Evolutionary conservation across 2,329 filamentous ascomycete genomes (phyloP).

Genomic region (Beauveria australis): DNA sequence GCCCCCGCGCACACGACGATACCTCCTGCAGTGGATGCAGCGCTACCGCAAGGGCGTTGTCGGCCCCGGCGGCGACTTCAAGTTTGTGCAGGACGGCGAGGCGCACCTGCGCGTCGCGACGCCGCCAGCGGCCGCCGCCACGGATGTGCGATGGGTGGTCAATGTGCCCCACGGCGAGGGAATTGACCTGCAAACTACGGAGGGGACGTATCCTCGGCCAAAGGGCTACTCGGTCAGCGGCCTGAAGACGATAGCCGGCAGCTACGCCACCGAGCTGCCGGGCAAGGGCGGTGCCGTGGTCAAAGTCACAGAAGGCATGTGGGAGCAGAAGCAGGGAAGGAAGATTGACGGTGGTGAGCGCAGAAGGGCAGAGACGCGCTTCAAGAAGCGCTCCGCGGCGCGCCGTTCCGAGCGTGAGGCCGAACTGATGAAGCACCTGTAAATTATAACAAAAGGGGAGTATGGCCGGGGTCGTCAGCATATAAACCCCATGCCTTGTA

Average conservation of each 20-base stretch:
- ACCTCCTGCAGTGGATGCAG: conserved; percentile 81
- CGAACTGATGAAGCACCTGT: conserved; percentile 26
- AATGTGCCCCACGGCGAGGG: conserved; percentile 42
- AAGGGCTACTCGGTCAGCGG: conserved; percentile 56
- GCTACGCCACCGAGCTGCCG: conserved; percentile 62
- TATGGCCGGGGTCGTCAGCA: neutral
- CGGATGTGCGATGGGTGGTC: conserved; percentile 44
- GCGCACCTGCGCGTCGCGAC: conserved; percentile 44
- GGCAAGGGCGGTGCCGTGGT: conserved; percentile 57
- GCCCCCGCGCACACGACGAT: conserved; percentile 71
- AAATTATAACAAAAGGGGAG: conserved; percentile 12
- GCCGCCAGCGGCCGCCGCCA: conserved; percentile 25
- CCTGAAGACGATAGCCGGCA: conserved; percentile 64
- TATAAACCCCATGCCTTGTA: conserved; percentile 2
- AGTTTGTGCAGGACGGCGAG: conserved; percentile 54
- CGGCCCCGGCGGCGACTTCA: conserved; percentile 76
- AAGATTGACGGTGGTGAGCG: conserved; percentile 98
- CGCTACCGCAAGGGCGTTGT: conserved; percentile 70
- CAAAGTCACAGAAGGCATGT: conserved; percentile 74
- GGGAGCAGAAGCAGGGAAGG: conserved; percentile 77
- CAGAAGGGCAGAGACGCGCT: conserved; percentile 73
- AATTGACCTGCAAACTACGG: conserved; percentile 15
- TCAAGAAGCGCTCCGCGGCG: conserved; percentile 75
- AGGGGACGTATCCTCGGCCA: conserved; percentile 21
- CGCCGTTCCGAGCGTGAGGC: conserved; percentile 58